Evolutionary conservation across 2,329 filamentous ascomycete species (phyloP).

Genomic region (Clonostachys byssicola): DNA sequence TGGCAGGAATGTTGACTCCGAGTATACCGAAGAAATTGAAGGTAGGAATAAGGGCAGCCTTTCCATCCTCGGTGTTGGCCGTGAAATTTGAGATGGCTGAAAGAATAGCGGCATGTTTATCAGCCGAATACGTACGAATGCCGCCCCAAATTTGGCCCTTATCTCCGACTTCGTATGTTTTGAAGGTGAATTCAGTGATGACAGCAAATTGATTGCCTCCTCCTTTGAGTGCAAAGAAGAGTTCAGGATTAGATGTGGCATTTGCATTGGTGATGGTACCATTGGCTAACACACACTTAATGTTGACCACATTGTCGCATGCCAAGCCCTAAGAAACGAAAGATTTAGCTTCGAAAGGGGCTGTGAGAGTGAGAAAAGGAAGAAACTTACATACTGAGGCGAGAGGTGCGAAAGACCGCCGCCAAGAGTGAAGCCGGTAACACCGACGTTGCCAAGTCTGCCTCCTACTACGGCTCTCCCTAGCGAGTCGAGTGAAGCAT

Average conservation of each 20-base stretch:
- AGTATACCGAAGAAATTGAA: too few species aligned
- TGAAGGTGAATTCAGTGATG: constrained; percentile 21
- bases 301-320: constrained; percentile 7
- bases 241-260: constrained; percentile 12
- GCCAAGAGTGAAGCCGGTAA: constrained; percentile 15
- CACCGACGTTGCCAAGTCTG: constrained; percentile 17
- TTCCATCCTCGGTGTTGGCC: constrained; percentile 13
- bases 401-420: constrained; percentile 21
- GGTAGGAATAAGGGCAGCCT: constrained; percentile 20
- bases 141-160: constrained; percentile 28
- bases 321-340: too few species aligned
- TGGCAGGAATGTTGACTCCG: constrained; percentile 5
- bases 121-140: constrained; percentile 18
- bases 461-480: constrained; percentile 25
- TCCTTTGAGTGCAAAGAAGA: constrained; percentile 16
- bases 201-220: constrained; percentile 21
- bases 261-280: constrained; percentile 16
- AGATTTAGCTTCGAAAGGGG: too few species aligned
- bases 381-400: constrained; percentile 11
- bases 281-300: constrained; percentile 10
- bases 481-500: constrained; percentile 19
- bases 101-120: constrained; percentile 17
- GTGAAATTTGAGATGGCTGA: constrained; percentile 23
- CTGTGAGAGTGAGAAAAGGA: too few species aligned
- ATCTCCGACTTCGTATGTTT: constrained; percentile 14